A percentile compares a stretch with the other conserved stretches of the same genome.
Conservation (phyloP, 176 grass and related monocot species). For the Zea mays region DNA sequence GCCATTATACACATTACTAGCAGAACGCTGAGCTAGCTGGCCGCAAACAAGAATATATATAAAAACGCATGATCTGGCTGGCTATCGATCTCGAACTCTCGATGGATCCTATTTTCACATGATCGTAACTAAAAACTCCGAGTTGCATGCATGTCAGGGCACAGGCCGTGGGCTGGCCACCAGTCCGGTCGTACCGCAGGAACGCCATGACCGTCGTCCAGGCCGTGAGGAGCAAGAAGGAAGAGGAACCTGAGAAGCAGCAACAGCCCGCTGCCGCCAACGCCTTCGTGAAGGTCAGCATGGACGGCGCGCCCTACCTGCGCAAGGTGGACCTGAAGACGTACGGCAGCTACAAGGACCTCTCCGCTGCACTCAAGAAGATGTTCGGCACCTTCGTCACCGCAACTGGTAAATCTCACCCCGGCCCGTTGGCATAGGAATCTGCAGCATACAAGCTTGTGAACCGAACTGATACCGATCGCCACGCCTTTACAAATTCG, state of each 20-base stretch:
- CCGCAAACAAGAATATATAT: conserved; percentile 14
- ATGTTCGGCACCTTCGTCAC: conserved; percentile 93
- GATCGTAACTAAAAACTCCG: no score
- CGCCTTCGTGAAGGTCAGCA: conserved; percentile 92
- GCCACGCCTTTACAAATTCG: neutral
- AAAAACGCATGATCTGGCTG: conserved; percentile 39
- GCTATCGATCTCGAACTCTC: neutral
- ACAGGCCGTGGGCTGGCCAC: conserved; percentile 94
- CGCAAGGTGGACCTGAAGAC: conserved; percentile 92
- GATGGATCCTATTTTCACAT: neutral
- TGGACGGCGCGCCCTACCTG: conserved; percentile 91
- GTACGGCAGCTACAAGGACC: conserved; percentile 89
- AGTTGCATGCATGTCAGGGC: conserved; percentile 46
- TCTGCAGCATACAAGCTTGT: conserved; percentile 25
- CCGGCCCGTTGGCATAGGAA: neutral
- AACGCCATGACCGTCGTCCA: conserved; percentile 74
- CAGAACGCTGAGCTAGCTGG: conserved; percentile 37
- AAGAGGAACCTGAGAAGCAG: conserved; percentile 56
- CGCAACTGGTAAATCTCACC: conserved; percentile 41
- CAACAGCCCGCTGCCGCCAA: conserved; percentile 17
- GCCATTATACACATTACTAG: conserved; percentile 18
- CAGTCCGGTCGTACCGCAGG: conserved; percentile 88
- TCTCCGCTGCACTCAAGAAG: conserved; percentile 78
- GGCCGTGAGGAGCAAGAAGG: conserved; percentile 61
- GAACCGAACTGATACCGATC: neutral